phyloP scores from a whole-genome alignment of 78 protist genomes.

The Chrysochromulina tobinii region DNA sequence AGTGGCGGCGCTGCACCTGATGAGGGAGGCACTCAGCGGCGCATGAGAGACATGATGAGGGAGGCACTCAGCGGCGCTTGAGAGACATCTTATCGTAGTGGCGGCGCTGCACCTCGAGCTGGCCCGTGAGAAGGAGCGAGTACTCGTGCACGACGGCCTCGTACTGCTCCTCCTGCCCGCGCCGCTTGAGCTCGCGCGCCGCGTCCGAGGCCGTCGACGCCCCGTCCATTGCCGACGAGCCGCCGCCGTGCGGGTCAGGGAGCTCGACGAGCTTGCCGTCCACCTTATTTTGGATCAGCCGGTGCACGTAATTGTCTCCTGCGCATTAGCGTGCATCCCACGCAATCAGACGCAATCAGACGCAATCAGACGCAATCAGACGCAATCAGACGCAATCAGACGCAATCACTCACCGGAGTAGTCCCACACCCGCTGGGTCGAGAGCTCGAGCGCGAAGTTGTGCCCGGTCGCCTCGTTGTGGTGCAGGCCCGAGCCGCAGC shows the following conservation, averaged over 20 bases:
- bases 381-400: too few relatives aligned
- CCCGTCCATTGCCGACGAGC: too few relatives aligned
- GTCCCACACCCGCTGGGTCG: conserved; percentile 42
- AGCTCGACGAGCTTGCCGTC: conserved; percentile 44
- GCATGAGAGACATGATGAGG: too few relatives aligned
- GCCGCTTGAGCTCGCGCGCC: conserved; percentile 8
- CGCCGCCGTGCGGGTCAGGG: neutral
- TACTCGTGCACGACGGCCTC: conserved; percentile 33
- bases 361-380: too few relatives aligned
- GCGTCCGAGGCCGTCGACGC: neutral
- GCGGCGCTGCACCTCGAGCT: conserved; percentile 35
- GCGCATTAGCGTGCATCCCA: neutral
- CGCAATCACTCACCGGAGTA: neutral
- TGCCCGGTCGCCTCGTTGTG: conserved; percentile 27
- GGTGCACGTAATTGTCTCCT: conserved; percentile 22
- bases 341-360: too few relatives aligned
- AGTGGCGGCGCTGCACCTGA: neutral
- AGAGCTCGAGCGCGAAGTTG: conserved; percentile 13
- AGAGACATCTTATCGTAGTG: neutral
- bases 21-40: too few relatives aligned
- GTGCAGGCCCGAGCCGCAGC: neutral
- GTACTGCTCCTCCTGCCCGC: neutral
- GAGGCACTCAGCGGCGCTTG: too few relatives aligned
- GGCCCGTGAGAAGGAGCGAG: conserved; percentile 23
- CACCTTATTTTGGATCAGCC: neutral